Conservation (phyloP, 352 stramenopile species). For the Pythium aquatile region DNA sequence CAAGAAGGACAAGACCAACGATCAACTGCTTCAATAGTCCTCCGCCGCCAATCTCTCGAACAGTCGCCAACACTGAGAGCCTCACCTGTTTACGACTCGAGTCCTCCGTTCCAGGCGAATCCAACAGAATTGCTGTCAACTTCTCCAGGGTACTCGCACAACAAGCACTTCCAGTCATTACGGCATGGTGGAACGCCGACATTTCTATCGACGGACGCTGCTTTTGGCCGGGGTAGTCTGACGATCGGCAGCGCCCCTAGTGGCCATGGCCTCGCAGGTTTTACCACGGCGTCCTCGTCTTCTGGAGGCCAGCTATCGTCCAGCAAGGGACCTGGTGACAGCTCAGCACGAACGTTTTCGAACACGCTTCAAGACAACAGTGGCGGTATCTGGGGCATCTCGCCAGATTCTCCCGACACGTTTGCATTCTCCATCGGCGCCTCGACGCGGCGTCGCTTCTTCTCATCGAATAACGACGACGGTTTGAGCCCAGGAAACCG, state of each 20-base stretch:
- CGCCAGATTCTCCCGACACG: constrained; percentile 58
- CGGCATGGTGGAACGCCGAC: constrained; percentile 45
- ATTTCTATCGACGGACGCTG: constrained; percentile 58
- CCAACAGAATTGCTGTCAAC: constrained; percentile 67
- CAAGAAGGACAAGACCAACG: neutral
- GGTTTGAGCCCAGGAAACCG: neutral
- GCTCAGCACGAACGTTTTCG: constrained; percentile 49
- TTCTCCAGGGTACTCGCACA: constrained; percentile 72
- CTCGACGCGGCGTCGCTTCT: constrained; percentile 39
- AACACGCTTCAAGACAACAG: constrained; percentile 61
- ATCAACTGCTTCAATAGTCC: constrained; percentile 27
- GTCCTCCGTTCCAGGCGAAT: constrained; percentile 67
- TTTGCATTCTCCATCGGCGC: constrained; percentile 57
- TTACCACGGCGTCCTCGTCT: neutral
- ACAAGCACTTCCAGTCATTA: constrained; percentile 52
- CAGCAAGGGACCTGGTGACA: constrained; percentile 3
- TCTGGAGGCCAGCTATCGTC: neutral
- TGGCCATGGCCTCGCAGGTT: constrained; percentile 25
- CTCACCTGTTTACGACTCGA: constrained; percentile 40
- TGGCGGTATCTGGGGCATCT: constrained; percentile 61
- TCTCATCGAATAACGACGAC: constrained; percentile 32
- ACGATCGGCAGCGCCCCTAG: constrained; percentile 18
- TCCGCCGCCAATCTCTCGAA: constrained; percentile 17
- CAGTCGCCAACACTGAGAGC: constrained; percentile 14
- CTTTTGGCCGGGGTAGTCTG: constrained; percentile 32